Evolutionary conservation across 495 filamentous ascomycete genomes (phyloP).

Genomic region (Trichocladium antarcticum): DNA sequence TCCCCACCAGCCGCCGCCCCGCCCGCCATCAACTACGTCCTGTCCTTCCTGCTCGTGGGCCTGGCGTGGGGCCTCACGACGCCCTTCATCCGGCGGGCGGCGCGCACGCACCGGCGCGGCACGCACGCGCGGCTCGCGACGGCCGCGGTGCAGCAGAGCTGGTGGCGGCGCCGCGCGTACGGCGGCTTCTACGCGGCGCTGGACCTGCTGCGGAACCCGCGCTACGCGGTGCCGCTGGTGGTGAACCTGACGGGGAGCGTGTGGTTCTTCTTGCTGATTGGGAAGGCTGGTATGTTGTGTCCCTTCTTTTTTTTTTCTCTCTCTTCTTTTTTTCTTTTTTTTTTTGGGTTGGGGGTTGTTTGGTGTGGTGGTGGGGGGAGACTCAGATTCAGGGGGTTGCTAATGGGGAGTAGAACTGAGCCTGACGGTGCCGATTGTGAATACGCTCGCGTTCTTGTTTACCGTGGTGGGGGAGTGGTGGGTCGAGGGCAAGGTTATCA

Average conservation of each 20-base stretch:
- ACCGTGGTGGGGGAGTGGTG: slow-evolving; percentile 94
- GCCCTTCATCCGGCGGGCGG: slow-evolving; percentile 62
- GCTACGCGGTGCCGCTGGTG: slow-evolving; percentile 74
- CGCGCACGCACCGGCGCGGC: slow-evolving; percentile 42
- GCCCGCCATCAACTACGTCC: slow-evolving; percentile 63
- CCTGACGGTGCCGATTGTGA: slow-evolving; percentile 87
- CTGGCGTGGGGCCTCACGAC: slow-evolving; percentile 73
- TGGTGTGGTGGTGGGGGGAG: neutral
- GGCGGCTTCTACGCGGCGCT: slow-evolving; percentile 57
- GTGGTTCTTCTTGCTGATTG: slow-evolving; percentile 95
- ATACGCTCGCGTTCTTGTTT: slow-evolving; percentile 87
- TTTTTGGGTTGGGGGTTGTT: neutral
- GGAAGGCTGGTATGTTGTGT: slow-evolving; percentile 62
- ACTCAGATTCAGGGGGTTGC: slow-evolving; percentile 1
- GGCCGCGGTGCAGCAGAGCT: slow-evolving; percentile 32
- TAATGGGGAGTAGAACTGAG: slow-evolving; percentile 56
- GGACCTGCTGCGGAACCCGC: slow-evolving; percentile 68
- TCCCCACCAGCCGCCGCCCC: slow-evolving; percentile 30
- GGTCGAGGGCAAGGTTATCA: slow-evolving; percentile 81
- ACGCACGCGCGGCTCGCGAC: slow-evolving; percentile 41
- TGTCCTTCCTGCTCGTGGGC: slow-evolving; percentile 85
- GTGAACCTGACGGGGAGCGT: slow-evolving; percentile 89
- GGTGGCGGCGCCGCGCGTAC: slow-evolving; percentile 44
- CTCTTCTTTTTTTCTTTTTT: neutral
- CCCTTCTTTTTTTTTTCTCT: neutral